Base-by-base conservation (phyloP, 805 yeast species). In the Kregervanrija delftensis region DNA sequence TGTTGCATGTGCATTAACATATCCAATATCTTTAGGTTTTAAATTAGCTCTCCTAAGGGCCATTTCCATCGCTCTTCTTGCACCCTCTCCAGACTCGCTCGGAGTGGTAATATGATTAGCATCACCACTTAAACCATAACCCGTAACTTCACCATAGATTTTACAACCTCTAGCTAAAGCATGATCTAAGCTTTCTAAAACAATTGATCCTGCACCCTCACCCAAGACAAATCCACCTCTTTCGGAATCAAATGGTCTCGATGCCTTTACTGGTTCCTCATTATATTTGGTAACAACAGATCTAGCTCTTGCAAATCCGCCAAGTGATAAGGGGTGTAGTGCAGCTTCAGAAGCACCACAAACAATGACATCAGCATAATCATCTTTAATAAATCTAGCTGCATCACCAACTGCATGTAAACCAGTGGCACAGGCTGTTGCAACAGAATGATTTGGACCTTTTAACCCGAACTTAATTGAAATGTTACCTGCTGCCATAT, bases 391-490 rank as follows among this genome's bases (percentile, higher is more conserved):
- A 55, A 90, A 82, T 55, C 90, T 77, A 52, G 72, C 76, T 0
- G 96, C 97, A 59, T 93, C 99, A 3, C 98, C 98, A 40, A 93
- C 82, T 0, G 96, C 76, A 58, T 93, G 95, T 30, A 84, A 76
- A 0, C 99, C 99, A 0, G 99, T 89, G 4, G 99, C 96, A 68
- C 99, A 93, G 1, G 99, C 99, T 0, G 98, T 89, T 2, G 96
- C 77, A 0, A 81, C 93, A 0, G 95, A 70, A 58, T 90, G 96
- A 37, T 86, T 77, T 2, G 96, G 95, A 0, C 99, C 99, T 54
- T 75, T 69, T 35, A 89, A 67, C 1, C 85, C 84, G 54, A 80
- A 77, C 50, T 77, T 73, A 45, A 93, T 90, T 6, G 96, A 83
- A 6, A 93, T 77, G 48, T 88, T 81, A 3, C 98, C 97, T 0